A percentile compares a stretch with the other conserved stretches of the same genome.
phyloP scores from a whole-genome alignment of 805 yeast species.

The Saccharomycopsis sp. region DNA sequence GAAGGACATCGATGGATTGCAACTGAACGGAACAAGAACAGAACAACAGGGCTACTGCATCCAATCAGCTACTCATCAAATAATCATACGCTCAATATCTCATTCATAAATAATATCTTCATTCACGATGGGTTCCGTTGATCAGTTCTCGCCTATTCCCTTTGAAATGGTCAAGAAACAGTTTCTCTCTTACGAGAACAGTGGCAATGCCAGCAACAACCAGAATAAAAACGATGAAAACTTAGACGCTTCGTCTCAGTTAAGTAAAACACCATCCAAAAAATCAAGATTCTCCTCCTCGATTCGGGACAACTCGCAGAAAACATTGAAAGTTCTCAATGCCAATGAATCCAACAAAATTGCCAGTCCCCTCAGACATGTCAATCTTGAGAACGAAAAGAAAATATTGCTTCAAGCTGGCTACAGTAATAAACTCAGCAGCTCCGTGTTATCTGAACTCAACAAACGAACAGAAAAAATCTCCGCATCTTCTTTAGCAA shows the following conservation, averaged over 20 bases:
- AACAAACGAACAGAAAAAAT: conserved; percentile 30
- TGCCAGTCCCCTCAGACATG: neutral
- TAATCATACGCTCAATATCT: neutral
- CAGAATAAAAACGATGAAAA: neutral
- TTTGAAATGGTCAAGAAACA: conserved; percentile 18
- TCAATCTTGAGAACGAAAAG: conserved; percentile 30
- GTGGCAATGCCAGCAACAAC: neutral
- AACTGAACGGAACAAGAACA: too few relatives aligned
- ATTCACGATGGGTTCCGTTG: neutral
- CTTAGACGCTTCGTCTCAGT: neutral
- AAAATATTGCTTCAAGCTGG: conserved; percentile 34
- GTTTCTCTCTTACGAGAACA: conserved; percentile 8
- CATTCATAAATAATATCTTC: too few relatives aligned
- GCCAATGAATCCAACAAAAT: conserved; percentile 1
- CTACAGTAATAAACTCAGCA: conserved; percentile 35
- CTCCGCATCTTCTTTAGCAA: conserved; percentile 18
- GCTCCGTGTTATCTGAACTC: conserved; percentile 33
- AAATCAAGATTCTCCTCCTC: conserved; percentile 6
- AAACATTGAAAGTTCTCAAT: neutral
- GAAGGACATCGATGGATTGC: too few relatives aligned
- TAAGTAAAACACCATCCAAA: conserved; percentile 1
- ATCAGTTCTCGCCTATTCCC: conserved; percentile 19
- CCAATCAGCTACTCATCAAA: too few relatives aligned
- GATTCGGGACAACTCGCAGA: neutral
- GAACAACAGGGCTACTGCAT: too few relatives aligned